Conservation (phyloP, 2,329 filamentous ascomycete species). For the Epichloe gansuensis region DNA sequence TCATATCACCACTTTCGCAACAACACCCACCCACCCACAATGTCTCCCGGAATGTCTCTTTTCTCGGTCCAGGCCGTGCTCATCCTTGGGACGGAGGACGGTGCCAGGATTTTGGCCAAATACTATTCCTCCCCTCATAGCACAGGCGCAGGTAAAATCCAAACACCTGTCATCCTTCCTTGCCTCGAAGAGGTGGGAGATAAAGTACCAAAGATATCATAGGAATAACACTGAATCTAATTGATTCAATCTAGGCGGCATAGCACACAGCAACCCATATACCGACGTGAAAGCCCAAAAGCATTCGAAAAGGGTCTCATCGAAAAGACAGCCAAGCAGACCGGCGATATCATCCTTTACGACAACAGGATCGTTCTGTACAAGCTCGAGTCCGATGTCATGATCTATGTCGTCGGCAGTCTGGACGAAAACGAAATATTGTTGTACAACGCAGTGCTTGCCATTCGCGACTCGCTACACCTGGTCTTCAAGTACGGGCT, state of each 20-base stretch:
- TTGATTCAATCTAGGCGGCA: slow-evolving; percentile 13
- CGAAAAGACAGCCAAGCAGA: slow-evolving; percentile 93
- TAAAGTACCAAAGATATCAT: not conserved
- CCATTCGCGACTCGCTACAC: slow-evolving; percentile 80
- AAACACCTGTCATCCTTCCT: not conserved
- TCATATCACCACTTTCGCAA: slow-evolving; percentile 1
- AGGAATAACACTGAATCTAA: not conserved
- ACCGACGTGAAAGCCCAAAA: slow-evolving; percentile 81
- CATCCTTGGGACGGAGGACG: slow-evolving; percentile 75
- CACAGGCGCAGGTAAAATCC: slow-evolving; percentile 24
- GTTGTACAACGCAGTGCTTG: slow-evolving; percentile 86
- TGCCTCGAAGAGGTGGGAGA: not conserved
- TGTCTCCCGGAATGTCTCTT: slow-evolving; percentile 65
- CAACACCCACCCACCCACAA: slow-evolving; percentile 22
- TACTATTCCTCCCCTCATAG: slow-evolving; percentile 63
- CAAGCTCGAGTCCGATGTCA: slow-evolving; percentile 95
- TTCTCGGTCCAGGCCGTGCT: slow-evolving; percentile 68
- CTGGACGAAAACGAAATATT: slow-evolving; percentile 95
- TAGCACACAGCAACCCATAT: slow-evolving; percentile 61
- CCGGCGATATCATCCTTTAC: slow-evolving; percentile 91
- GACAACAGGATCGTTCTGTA: slow-evolving; percentile 94
- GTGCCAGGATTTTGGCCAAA: slow-evolving; percentile 84
- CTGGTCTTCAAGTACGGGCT: slow-evolving; percentile 73
- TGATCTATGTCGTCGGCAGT: slow-evolving; percentile 85
- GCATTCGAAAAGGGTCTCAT: slow-evolving; percentile 92